Evolutionary conservation across 805 yeast genomes (phyloP), one percentile per base, ranked within the genome.

Genomic region (Debaryomyces prosopidis): DNA sequence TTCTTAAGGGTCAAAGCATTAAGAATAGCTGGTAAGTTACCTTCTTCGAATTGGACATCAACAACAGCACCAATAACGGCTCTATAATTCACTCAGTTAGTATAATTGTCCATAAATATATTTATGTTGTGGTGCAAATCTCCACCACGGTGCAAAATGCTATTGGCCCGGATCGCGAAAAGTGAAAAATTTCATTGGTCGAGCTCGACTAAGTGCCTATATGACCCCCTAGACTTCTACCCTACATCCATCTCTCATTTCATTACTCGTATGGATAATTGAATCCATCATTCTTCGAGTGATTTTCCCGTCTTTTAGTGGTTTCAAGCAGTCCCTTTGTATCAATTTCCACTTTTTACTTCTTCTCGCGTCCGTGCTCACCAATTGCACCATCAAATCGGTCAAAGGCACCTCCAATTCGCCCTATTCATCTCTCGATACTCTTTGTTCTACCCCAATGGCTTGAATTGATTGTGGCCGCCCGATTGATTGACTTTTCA

Each of bases 1-100:
- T 81, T 82, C 72, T 89, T 83, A 70, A 94, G 83, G 75, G 88
- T 90, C 68, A 94, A 83, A 62, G 99, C 98, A 76, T 94, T 94
- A 68, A 90, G 84, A 80, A 94, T 94, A 60, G 96, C 95, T 69
- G 99, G 99, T 64, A 92, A 82, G 77, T 87, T 84, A 71, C 94
- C 96, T 76, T 91, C 96, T 69, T 89, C 96, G 83, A 92, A 92
- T 76, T 94, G 97, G 66, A 92, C 98, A 77, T 92, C 96, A 77
- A 90, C 97, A 77, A 90, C 92, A 81, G 97, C 97, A 89, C 97
- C 97, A 73, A 90, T 90, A 68, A 90, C 97, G 63, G 97, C 92
- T 81, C 96, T 86, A 63, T 40, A 49, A 26, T 18, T 23, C 16
- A 23, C 17, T n/a, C 44, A 38, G 74, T 69, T 70, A 69, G 75